A percentile compares a stretch with the other conserved stretches of the same genome.
phyloP scores from a whole-genome alignment of 495 filamentous ascomycete genomes.

The Aspergillus leporis region DNA sequence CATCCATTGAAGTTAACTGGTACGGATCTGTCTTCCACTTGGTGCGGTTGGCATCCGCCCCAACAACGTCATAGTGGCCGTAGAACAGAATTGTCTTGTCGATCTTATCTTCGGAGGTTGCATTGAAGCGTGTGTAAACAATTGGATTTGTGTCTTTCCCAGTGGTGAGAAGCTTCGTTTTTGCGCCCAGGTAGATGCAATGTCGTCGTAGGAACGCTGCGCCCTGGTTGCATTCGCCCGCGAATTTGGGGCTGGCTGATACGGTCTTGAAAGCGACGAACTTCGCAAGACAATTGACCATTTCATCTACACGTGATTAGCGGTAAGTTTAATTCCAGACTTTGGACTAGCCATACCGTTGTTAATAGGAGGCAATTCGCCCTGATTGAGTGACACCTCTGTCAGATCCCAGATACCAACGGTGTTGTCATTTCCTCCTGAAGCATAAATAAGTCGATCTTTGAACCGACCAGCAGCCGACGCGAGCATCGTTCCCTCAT shows the following conservation, averaged over 20 bases:
- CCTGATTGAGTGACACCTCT: constrained; percentile 48
- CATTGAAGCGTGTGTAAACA: constrained; percentile 83
- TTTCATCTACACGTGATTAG: constrained; percentile 56
- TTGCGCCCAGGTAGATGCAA: constrained; percentile 87
- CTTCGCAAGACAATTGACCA: constrained; percentile 77
- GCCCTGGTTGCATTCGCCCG: constrained; percentile 87
- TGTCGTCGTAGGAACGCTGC: constrained; percentile 85
- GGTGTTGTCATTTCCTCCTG: constrained; percentile 90
- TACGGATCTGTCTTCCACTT: constrained; percentile 91
- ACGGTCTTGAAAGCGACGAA: constrained; percentile 90
- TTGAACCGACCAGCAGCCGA: constrained; percentile 70
- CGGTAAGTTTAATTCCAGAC: not conserved
- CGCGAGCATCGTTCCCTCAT: constrained; percentile 83
- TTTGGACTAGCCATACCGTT: constrained; percentile 46
- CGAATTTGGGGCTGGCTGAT: constrained; percentile 78
- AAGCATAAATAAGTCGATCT: constrained; percentile 76
- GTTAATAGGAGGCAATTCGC: constrained; percentile 52
- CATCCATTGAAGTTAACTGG: constrained; percentile 77
- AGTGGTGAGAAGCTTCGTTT: constrained; percentile 80
- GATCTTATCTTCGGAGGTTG: constrained; percentile 52
- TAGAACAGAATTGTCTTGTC: constrained; percentile 94
- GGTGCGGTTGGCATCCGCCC: constrained; percentile 71
- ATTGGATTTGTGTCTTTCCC: constrained; percentile 79
- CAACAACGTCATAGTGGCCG: constrained; percentile 98
- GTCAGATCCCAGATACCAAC: constrained; percentile 85